Evolutionary conservation across 495 filamentous ascomycete genomes (phyloP).

Genomic region (Penicillium coffeae): DNA sequence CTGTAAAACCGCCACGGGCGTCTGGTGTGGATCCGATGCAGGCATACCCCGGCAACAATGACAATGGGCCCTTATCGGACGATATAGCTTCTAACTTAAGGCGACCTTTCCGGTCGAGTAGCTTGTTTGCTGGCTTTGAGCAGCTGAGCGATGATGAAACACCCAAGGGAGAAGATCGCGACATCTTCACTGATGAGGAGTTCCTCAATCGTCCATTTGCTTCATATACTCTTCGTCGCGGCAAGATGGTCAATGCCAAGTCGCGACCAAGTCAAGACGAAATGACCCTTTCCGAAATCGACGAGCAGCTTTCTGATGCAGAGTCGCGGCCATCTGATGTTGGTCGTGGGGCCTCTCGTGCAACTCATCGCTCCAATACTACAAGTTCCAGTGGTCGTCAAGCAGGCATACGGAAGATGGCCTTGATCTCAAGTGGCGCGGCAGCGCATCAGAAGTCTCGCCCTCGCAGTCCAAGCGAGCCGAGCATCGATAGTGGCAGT

Average conservation of each 20-base stretch:
- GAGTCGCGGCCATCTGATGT: conserved; percentile 26
- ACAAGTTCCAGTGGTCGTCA: conserved; percentile 34
- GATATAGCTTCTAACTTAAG: conserved; percentile 55
- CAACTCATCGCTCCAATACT: conserved; percentile 16
- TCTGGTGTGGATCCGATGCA: conserved; percentile 48
- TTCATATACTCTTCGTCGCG: conserved; percentile 39
- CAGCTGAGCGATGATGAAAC: conserved; percentile 51
- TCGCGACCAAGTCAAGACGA: conserved; percentile 34
- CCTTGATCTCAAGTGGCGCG: conserved; percentile 75
- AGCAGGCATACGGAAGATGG: conserved; percentile 56
- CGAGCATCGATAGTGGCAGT: conserved; percentile 53
- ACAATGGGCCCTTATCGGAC: conserved; percentile 68
- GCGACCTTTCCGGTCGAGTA: conserved; percentile 70
- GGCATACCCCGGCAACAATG: conserved; percentile 77
- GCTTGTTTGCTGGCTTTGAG: conserved; percentile 83
- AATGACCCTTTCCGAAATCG: conserved; percentile 34
- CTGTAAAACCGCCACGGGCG: conserved; percentile 17
- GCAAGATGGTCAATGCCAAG: conserved; percentile 38
- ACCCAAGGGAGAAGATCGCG: conserved; percentile 30
- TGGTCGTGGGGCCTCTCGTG: conserved; percentile 18
- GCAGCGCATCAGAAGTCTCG: conserved; percentile 62
- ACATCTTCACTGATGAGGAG: conserved; percentile 48
- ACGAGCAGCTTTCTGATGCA: conserved; percentile 36
- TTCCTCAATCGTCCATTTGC: conserved; percentile 43
- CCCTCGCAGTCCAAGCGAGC: conserved; percentile 70